Evolutionary conservation across 2,329 filamentous ascomycete species (phyloP).

Genomic region (Penicillium hordei): DNA sequence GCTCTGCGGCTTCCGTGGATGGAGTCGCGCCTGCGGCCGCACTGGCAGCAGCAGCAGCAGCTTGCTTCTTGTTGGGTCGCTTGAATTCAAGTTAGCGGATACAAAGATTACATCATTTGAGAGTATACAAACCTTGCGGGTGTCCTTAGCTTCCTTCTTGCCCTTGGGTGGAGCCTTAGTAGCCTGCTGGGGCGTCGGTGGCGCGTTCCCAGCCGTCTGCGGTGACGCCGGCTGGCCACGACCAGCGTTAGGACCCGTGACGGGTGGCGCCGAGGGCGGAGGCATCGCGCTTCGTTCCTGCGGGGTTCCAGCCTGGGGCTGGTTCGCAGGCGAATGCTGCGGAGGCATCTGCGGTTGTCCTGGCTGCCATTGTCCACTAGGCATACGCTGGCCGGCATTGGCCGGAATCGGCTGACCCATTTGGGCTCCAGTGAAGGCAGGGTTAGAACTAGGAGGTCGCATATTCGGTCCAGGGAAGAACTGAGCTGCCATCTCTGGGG

Average conservation of each 20-base stretch:
- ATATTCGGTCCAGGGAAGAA: slow-evolving; percentile 55
- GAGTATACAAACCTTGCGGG: slow-evolving; percentile 49
- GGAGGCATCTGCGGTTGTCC: slow-evolving; percentile 49
- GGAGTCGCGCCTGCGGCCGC: slow-evolving; percentile 46
- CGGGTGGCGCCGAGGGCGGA: slow-evolving; percentile 48
- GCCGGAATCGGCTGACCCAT: slow-evolving; percentile 48
- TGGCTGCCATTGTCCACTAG: slow-evolving; percentile 43
- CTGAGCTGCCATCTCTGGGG: slow-evolving; percentile 44
- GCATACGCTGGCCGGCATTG: slow-evolving; percentile 41
- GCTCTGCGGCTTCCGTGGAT: slow-evolving; percentile 49
- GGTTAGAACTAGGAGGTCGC: slow-evolving; percentile 58
- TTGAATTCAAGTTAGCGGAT: slow-evolving; percentile 24
- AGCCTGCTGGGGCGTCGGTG: slow-evolving; percentile 62
- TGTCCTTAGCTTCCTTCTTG: slow-evolving; percentile 59
- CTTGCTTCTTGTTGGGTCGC: slow-evolving; percentile 47
- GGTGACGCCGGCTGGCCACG: slow-evolving; percentile 47
- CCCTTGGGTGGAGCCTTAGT: slow-evolving; percentile 58
- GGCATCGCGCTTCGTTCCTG: slow-evolving; percentile 57
- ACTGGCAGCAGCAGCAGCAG: slow-evolving; percentile 36
- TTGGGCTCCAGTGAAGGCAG: slow-evolving; percentile 44
- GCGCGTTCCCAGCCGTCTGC: slow-evolving; percentile 49
- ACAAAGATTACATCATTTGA: background rate
- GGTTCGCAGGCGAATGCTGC: slow-evolving; percentile 45
- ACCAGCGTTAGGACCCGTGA: slow-evolving; percentile 40
- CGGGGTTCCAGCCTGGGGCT: slow-evolving; percentile 54